A percentile compares a stretch with the other conserved stretches of the same genome.
Evolutionary conservation across 371 early-diverging fungal genomes (phyloP).

Genomic region (Dipsacomyces acuminosporus): DNA sequence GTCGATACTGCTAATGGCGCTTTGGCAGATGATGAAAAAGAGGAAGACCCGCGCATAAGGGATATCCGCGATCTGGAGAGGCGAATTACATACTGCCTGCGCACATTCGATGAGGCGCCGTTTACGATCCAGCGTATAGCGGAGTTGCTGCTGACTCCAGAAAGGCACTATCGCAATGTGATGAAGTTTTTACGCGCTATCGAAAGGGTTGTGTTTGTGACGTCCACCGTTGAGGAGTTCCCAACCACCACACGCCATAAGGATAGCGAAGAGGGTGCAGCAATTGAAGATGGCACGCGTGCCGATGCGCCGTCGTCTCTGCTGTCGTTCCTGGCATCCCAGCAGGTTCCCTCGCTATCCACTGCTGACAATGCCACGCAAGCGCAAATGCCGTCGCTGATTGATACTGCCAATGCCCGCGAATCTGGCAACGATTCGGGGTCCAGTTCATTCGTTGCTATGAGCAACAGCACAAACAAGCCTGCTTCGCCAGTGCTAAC

Average conservation of each 20-base stretch:
- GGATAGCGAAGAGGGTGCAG: not conserved
- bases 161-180: conserved; percentile 35
- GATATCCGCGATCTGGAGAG: conserved; percentile 30
- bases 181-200: conserved; percentile 44
- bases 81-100: conserved; percentile 29
- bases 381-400: too few relatives aligned
- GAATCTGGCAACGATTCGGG: too few relatives aligned
- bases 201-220: conserved; percentile 44
- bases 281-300: conserved; percentile 8
- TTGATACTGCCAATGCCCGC: too few relatives aligned
- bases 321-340: conserved; percentile 14
- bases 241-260: conserved; percentile 9
- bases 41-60: not conserved
- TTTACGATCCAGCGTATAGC: conserved; percentile 47
- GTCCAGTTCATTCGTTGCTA: too few relatives aligned
- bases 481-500: too few relatives aligned
- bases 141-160: conserved; percentile 36
- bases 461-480: too few relatives aligned
- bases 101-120: conserved; percentile 40
- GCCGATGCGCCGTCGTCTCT: conserved; percentile 16
- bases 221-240: conserved; percentile 45
- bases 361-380: not conserved
- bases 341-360: not conserved
- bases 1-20: too few relatives aligned
- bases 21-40: not conserved